Evolutionary conservation across 2,329 filamentous ascomycete genomes (phyloP), one percentile per base, ranked within the genome.

Genomic region (Fusarium sp.): DNA sequence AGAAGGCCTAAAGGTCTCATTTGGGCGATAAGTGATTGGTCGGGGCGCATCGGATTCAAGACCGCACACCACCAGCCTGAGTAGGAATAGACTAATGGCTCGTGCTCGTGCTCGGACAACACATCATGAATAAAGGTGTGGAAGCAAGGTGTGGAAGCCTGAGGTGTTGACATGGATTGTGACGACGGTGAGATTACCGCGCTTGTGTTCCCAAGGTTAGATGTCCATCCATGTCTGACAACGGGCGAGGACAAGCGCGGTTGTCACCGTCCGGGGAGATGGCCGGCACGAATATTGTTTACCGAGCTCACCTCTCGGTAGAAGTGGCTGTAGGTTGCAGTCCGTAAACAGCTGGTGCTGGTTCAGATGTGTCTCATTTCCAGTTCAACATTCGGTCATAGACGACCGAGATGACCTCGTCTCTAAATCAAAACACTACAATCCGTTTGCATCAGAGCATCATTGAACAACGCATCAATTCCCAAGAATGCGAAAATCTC

Each of bases 1-100:
- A 70, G 72, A 74, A 74, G 57, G 41, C 52, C 53, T 43, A 64
- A 72, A 72, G 49, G 65, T 53, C 53, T 46, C 44, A 35, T 39
- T 26, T 39, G 23, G 20, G 26, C 31, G 18, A 18, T 9, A 16
- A 26, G 50, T 57, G 47, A 69, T 69, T 69, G 66, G 66, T 20
- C 43, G 38, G 31, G 50, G 50, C 16, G 49, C 33, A 10, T 49
- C 61, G 20, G 61, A 49, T 48, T 20, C 23, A 10, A 38, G 21
- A 16, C 23, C 59, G 44, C 39, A 67, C 61, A 69, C 42, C 59
- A 60, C 59, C 39, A 66, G 38, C 31, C 38, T 39, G 21, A 53
- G 43, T 37, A 35, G 61, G 65, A 20, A 43, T 57, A 29, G 38
- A 28, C 42, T 18, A n/a, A 11, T 21, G 23, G 44, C 21, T 39